Percentiles rank a stretch among this genome's conserved stretches.
phyloP scores from a whole-genome alignment of 495 filamentous ascomycete genomes.

The Amphirosellinia nigrospora region DNA sequence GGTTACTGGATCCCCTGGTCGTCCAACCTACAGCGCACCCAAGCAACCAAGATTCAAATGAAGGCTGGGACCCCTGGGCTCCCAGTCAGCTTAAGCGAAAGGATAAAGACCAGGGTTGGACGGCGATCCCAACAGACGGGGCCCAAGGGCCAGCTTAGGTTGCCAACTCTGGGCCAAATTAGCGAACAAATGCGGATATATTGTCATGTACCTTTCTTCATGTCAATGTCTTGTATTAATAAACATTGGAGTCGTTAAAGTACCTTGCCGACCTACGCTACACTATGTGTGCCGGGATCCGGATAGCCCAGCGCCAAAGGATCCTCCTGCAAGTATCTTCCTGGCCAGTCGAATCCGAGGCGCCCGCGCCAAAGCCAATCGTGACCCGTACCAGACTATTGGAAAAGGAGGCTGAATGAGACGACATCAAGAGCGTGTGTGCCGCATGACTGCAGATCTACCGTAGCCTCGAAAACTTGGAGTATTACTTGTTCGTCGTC shows the following conservation, averaged over 20 bases:
- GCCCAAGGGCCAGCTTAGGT: constrained; percentile 6
- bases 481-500: background rate
- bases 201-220: background rate
- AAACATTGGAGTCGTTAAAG: background rate
- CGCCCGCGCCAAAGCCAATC: constrained; percentile 29
- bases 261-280: background rate
- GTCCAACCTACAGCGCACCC: background rate
- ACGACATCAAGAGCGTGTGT: constrained; percentile 29
- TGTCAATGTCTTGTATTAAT: constrained; percentile 15
- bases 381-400: constrained; percentile 35
- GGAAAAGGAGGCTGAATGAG: constrained; percentile 32
- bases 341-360: constrained; percentile 28
- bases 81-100: constrained; percentile 5
- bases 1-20: constrained; percentile 7
- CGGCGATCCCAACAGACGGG: constrained; percentile 11
- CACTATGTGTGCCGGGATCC: constrained; percentile 10
- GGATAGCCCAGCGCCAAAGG: background rate
- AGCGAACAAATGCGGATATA: background rate
- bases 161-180: background rate
- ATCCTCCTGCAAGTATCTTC: background rate
- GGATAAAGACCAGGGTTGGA: constrained; percentile 19
- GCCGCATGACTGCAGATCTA: constrained; percentile 1
- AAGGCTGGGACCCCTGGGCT: background rate
- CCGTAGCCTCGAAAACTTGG: background rate
- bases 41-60: constrained; percentile 19